Evolutionary conservation across 768 basidiomycete genomes (phyloP).

Genomic region (Leccinellum luteum): DNA sequence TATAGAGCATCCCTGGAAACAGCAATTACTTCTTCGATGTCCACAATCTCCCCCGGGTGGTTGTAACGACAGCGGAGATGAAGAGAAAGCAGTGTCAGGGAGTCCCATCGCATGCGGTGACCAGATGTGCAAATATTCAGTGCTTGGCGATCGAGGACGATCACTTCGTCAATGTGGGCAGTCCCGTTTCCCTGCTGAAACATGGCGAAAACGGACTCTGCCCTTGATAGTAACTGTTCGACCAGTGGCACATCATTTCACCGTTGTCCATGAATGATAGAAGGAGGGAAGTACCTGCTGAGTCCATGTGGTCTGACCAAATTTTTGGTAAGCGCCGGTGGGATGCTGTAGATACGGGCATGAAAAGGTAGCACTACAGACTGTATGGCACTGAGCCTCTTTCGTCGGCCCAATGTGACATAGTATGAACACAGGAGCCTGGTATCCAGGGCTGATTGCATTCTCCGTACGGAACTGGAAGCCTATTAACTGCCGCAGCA

Average conservation of each 20-base stretch:
- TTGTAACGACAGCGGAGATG: neutral
- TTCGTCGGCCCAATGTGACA: neutral
- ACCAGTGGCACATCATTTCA: neutral
- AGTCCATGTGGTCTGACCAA: neutral
- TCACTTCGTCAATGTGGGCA: neutral
- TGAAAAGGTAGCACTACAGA: neutral
- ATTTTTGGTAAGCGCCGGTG: neutral
- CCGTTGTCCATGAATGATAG: neutral
- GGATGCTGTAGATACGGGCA: neutral
- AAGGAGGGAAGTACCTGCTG: neutral
- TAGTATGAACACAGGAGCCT: neutral
- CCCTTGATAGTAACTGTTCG: neutral
- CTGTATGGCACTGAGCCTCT: neutral
- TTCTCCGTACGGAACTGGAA: neutral
- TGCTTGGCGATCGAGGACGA: neutral
- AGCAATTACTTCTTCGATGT: neutral
- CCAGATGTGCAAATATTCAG: neutral
- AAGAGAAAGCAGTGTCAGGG: neutral
- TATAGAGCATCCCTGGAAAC: neutral
- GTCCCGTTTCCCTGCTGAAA: neutral
- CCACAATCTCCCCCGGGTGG: neutral
- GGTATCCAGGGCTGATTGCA: neutral
- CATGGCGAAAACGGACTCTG: neutral
- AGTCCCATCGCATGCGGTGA: neutral
- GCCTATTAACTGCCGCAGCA: too few species aligned